These are phyloP conservation scores for Triticum urartu DNA, from an alignment of 176 grass and related monocot genomes.

Conservation along the genomic window DNA sequence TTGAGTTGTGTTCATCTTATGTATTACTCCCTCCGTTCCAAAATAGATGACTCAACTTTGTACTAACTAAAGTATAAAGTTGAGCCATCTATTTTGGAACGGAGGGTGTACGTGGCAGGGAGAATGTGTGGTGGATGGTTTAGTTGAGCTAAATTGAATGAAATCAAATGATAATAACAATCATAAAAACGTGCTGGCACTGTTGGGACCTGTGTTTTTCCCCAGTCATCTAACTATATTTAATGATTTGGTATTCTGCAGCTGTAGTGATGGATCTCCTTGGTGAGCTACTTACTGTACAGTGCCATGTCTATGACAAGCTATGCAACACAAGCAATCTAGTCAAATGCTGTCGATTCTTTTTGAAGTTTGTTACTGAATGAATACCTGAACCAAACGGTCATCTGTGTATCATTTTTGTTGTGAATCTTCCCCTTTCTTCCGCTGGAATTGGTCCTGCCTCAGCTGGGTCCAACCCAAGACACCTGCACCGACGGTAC, in stretches of 20 bases:
- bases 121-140: not conserved
- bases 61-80: too few species aligned
- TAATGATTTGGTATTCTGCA: conserved; percentile 28
- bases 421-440: not conserved
- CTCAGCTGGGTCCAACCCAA: not conserved
- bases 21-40: not conserved
- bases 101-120: too few species aligned
- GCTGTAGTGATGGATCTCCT: conserved; percentile 30
- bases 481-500: not conserved
- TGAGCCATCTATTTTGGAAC: too few species aligned
- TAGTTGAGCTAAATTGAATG: not conserved
- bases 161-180: not conserved
- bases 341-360: conserved; percentile 12
- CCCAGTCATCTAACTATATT: not conserved
- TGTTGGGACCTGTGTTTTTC: not conserved
- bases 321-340: conserved; percentile 20
- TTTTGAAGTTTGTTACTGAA: conserved; percentile 17
- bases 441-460: not conserved
- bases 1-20: not conserved
- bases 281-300: conserved; percentile 35
- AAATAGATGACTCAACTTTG: too few species aligned
- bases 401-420: conserved; percentile 12
- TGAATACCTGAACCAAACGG: conserved; percentile 17
- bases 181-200: not conserved
- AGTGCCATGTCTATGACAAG: conserved; percentile 37